Evolutionary conservation across 495 filamentous ascomycete species (phyloP).

Genomic region (Neurospora tetrasperma): DNA sequence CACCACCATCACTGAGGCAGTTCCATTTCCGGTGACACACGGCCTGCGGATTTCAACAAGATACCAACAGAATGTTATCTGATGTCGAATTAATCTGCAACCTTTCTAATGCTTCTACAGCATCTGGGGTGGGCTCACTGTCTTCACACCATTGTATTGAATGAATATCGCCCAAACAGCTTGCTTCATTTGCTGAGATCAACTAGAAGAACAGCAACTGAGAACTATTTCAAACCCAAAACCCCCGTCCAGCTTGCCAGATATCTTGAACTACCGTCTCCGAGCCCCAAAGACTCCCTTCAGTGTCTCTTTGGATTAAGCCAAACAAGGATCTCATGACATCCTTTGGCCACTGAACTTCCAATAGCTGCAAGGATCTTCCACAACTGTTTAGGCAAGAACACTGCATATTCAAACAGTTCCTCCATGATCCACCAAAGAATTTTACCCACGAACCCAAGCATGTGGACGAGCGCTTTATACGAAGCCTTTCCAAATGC

Average conservation of each 20-base stretch:
- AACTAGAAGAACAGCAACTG: background rate
- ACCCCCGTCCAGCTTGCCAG: background rate
- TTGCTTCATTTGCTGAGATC: background rate
- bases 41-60: background rate
- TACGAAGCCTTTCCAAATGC: constrained; percentile 14
- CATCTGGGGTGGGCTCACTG: background rate
- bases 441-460: constrained; percentile 21
- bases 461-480: constrained; percentile 18
- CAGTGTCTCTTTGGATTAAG: constrained; percentile 27
- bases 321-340: constrained; percentile 30
- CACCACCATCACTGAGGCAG: background rate
- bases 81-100: background rate
- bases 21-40: background rate
- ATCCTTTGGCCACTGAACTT: constrained; percentile 23
- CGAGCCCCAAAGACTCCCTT: background rate
- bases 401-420: constrained; percentile 21
- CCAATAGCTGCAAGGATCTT: constrained; percentile 22
- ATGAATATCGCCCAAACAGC: background rate
- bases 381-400: constrained; percentile 26
- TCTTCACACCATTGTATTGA: background rate
- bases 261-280: background rate
- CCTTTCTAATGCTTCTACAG: background rate
- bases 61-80: background rate
- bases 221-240: background rate
- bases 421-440: constrained; percentile 17